Conservation (phyloP, 495 filamentous ascomycete species). For the Pseudotulostoma volvatum region DNA sequence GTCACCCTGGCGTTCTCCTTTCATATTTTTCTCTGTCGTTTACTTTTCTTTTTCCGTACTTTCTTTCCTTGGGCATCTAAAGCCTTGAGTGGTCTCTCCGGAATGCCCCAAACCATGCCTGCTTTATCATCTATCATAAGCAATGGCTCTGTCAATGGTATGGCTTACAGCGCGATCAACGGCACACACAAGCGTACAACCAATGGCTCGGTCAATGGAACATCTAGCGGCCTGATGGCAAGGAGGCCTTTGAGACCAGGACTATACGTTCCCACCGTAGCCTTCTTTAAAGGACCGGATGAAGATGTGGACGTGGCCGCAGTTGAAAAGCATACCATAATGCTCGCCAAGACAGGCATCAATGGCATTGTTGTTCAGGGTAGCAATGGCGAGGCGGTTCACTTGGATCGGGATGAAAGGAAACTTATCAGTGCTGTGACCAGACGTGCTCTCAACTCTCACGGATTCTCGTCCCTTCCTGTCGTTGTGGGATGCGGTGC, state of each 20-base stretch:
- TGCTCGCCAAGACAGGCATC: slow-evolving; percentile 67
- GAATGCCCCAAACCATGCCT: too few species aligned
- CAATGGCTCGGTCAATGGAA: background rate
- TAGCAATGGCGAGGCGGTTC: slow-evolving; percentile 80
- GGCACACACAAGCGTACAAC: too few species aligned
- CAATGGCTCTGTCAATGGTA: too few species aligned
- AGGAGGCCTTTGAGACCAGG: slow-evolving; percentile 14
- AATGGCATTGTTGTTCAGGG: slow-evolving; percentile 73
- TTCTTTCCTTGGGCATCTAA: too few species aligned
- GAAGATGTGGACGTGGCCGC: slow-evolving; percentile 50
- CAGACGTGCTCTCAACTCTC: slow-evolving; percentile 53
- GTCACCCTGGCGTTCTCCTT: too few species aligned
- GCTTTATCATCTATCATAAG: too few species aligned
- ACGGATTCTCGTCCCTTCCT: slow-evolving; percentile 50
- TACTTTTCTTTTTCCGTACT: too few species aligned
- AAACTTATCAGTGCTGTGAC: slow-evolving; percentile 55
- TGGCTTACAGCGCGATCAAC: too few species aligned
- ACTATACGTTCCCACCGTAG: slow-evolving; percentile 53
- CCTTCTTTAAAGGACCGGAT: slow-evolving; percentile 39
- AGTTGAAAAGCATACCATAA: slow-evolving; percentile 58
- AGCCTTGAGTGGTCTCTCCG: too few species aligned
- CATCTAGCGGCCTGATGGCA: background rate
- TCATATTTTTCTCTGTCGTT: too few species aligned
- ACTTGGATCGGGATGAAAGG: slow-evolving; percentile 56
- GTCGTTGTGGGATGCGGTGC: slow-evolving; percentile 75